These are phyloP conservation scores for Epichloe gansuensis DNA, from an alignment of 2,329 filamentous ascomycete species.

Conservation along the genomic window DNA sequence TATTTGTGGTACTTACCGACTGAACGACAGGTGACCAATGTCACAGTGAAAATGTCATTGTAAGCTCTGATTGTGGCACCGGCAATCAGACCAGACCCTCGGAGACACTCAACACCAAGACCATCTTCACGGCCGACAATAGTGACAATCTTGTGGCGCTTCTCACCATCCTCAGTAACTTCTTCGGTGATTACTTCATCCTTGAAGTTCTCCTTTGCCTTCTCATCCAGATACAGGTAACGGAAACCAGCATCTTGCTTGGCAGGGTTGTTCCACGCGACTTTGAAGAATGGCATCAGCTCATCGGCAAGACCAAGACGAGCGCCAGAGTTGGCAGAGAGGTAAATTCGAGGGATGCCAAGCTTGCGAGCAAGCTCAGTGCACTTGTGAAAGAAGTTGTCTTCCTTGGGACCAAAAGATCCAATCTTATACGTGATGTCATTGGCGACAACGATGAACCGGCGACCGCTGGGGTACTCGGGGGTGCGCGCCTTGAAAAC, in stretches of 20 bases:
- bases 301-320: constrained; percentile 94
- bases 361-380: constrained; percentile 89
- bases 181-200: constrained; percentile 67
- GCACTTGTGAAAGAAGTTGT: constrained; percentile 98
- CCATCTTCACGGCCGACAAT: constrained; percentile 90
- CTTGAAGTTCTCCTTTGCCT: constrained; percentile 76
- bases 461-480: constrained; percentile 83
- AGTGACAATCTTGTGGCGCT: constrained; percentile 85
- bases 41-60: constrained; percentile 98
- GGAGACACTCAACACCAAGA: constrained; percentile 92
- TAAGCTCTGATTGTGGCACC: constrained; percentile 95
- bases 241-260: constrained; percentile 87
- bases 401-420: constrained; percentile 90
- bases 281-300: constrained; percentile 91
- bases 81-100: constrained; percentile 94
- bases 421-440: constrained; percentile 99
- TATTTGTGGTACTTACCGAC: constrained; percentile 53
- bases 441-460: constrained; percentile 95
- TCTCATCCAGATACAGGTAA: constrained; percentile 86
- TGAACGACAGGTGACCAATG: constrained; percentile 91
- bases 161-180: constrained; percentile 75
- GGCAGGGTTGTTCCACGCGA: constrained; percentile 79
- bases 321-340: constrained; percentile 97
- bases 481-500: constrained; percentile 88
- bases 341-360: constrained; percentile 91